phyloP scores from a whole-genome alignment of 345 rosid genomes.

The Gossypium rotundifolium region DNA sequence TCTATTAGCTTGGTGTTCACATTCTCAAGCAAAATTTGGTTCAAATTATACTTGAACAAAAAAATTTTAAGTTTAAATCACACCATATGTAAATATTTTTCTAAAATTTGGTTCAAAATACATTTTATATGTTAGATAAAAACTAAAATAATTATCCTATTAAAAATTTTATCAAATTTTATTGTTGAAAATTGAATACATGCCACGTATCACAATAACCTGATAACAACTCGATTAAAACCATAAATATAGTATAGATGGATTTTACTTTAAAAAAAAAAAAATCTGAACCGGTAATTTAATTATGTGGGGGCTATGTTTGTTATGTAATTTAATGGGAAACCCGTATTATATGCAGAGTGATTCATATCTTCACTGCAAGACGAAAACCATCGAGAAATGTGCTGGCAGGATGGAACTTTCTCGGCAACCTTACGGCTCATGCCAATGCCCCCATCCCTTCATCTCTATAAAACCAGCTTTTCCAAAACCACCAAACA shows the following conservation, averaged over 20 bases:
- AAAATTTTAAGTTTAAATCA: no score
- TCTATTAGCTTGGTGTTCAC: fast-evolving
- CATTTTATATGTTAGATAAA: fast-evolving
- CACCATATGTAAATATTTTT: no score
- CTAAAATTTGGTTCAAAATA: fast-evolving
- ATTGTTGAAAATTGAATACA: no score
- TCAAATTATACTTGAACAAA: no score
- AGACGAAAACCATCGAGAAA: not conserved
- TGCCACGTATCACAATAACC: no score
- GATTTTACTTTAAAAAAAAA: not conserved
- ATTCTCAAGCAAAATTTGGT: no score
- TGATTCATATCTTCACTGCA: not conserved
- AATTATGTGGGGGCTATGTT: not conserved
- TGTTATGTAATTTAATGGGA: not conserved
- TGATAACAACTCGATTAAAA: no score
- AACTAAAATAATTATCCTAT: fast-evolving
- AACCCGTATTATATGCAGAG: not conserved
- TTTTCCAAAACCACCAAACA: not conserved
- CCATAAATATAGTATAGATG: not conserved
- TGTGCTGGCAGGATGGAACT: not conserved
- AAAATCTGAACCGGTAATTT: no score
- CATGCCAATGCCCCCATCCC: not conserved
- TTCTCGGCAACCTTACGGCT: not conserved
- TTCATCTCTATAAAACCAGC: not conserved
- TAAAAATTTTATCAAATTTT: no score